Evolutionary conservation across 2,329 filamentous ascomycete species (phyloP), one percentile per base, ranked within the genome.

Genomic region (Colletotrichum tamarilloi): DNA sequence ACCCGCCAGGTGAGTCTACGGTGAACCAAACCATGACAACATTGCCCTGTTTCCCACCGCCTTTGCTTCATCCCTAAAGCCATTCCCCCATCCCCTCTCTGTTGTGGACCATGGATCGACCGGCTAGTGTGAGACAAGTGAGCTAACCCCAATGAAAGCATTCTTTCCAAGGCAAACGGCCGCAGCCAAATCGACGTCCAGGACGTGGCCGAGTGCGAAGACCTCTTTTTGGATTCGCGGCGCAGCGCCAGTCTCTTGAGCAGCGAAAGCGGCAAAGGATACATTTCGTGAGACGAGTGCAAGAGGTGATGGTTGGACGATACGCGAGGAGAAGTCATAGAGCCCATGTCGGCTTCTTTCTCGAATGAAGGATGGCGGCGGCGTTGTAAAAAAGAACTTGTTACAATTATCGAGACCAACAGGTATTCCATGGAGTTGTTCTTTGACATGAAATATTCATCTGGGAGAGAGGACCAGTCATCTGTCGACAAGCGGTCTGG

Each of bases 161-260:
- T 98, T 83, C 89, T 98, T 79, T 95, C 96, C 73, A 93, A 94
- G 81, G 94, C 97, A 80, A 94, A 93, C 81, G 93, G 93, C 73
- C 91, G 92, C 79, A 89, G 87, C 75, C 92, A 94, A 80, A 95
- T 96, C 79, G 93, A 95, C 79, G 85, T 94, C 69, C 88, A 91
- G 79, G 94, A 96, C 82, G 91, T 97, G 76, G 89, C 89, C 19
- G 94, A 97, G 84, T 95, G 93, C 81, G 93, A 95, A 82, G 93
- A 95, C 79, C 85, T 97, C 63, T 96, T 97, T 86, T 90, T 96
- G 76, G 94, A 97, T 83, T 93, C 94, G 62, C 91, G 92, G 80
- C 90, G 94, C 77, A 96, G 94, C 82, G 94, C 94, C 75, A 85
- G 87, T 74, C 88, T 95, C 77, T 89, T 95, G 78, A 85, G 83